A percentile compares a stretch with the other conserved stretches of the same genome.
phyloP scores from a whole-genome alignment of 2,329 filamentous ascomycete genomes.

The Aspergillus sp. region DNA sequence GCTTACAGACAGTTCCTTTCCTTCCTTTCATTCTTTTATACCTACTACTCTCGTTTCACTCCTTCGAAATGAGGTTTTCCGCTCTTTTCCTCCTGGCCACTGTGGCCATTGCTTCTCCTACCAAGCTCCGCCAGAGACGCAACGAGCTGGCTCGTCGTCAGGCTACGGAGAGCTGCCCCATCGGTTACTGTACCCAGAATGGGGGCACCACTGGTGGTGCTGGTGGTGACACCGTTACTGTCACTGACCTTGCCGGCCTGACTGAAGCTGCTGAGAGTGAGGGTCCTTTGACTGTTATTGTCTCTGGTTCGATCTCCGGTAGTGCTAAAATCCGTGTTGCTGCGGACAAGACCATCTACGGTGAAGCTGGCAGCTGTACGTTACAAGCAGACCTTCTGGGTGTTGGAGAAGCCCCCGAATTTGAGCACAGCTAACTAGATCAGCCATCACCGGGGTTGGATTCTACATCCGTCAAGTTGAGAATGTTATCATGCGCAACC shows the following conservation, averaged over 20 bases:
- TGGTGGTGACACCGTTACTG: slow-evolving; percentile 59
- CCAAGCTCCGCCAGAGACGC: not conserved
- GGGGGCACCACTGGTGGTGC: slow-evolving; percentile 60
- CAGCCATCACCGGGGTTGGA: slow-evolving; percentile 58
- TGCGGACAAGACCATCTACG: slow-evolving; percentile 58
- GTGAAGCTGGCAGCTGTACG: slow-evolving; percentile 27
- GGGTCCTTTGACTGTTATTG: slow-evolving; percentile 51
- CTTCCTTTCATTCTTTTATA: not conserved
- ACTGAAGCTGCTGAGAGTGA: slow-evolving; percentile 55
- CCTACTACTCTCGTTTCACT: not conserved
- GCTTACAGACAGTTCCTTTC: not conserved
- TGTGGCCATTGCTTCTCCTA: slow-evolving; percentile 2
- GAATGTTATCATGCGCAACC: slow-evolving; percentile 68
- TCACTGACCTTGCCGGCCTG: slow-evolving; percentile 57
- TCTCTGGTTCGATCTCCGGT: slow-evolving; percentile 52
- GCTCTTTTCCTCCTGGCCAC: slow-evolving; percentile 2
- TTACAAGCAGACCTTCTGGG: not conserved
- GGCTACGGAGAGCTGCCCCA: slow-evolving; percentile 19
- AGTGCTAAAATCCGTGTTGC: slow-evolving; percentile 49
- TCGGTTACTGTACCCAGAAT: slow-evolving; percentile 54
- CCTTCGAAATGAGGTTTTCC: slow-evolving; percentile 1
- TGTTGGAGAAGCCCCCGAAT: not conserved
- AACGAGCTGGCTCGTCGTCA: slow-evolving; percentile 9
- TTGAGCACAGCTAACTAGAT: slow-evolving; percentile 44
- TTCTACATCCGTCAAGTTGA: slow-evolving; percentile 56